Conservation (phyloP, 805 yeast genomes). For the Nakazawaea ishiwadae region DNA sequence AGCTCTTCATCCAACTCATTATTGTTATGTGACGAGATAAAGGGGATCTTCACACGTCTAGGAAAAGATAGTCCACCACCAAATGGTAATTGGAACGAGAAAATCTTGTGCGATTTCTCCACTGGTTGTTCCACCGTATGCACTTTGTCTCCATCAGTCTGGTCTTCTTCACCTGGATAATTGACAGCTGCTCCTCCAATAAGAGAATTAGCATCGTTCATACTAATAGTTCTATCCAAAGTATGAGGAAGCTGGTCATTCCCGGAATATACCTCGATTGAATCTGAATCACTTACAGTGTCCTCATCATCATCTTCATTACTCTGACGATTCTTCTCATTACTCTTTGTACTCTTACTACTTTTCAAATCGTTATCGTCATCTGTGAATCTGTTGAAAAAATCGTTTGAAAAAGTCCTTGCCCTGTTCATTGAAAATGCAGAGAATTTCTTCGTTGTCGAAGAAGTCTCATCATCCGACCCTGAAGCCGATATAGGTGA, state of each 20-base stretch:
- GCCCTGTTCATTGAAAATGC: not conserved
- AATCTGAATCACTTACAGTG: not conserved
- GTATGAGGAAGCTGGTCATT: not conserved
- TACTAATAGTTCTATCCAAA: not conserved
- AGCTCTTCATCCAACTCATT: constrained; percentile 25
- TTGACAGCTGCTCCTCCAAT: constrained; percentile 45
- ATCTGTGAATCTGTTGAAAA: not conserved
- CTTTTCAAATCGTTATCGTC: constrained; percentile 2
- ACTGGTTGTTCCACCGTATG: not conserved
- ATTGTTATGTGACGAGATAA: constrained; percentile 11
- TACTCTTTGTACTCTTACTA: too few species aligned
- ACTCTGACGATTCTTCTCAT: too few species aligned
- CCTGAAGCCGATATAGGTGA: constrained; percentile 1
- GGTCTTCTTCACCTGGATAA: constrained; percentile 15
- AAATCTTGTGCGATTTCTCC: constrained; percentile 33
- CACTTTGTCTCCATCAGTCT: constrained; percentile 15
- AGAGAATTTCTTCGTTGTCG: not conserved
- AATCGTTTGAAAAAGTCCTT: not conserved
- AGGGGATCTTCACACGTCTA: constrained; percentile 12
- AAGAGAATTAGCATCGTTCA: constrained; percentile 35
- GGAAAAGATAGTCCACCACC: constrained; percentile 36
- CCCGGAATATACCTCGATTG: not conserved
- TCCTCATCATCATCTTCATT: constrained; percentile 2
- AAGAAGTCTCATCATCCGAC: not conserved
- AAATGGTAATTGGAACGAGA: constrained; percentile 57